Evolutionary conservation across 306 rosid genomes (phyloP), one percentile per base, ranked within the genome.

Genomic region (Glycine tomentella): DNA sequence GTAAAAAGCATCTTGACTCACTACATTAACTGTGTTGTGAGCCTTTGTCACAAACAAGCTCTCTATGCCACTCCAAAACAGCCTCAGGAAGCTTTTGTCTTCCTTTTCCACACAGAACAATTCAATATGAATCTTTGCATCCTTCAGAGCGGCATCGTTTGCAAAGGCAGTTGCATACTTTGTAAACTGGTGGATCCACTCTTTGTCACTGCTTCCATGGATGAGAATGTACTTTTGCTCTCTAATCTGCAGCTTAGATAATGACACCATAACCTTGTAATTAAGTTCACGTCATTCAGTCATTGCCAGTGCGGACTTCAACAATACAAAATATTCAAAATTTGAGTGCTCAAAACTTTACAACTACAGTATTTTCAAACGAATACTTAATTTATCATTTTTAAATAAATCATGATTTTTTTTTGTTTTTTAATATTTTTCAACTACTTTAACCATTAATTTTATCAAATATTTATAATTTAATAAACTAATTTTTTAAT

Each of bases 161-260:
- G 73, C 67, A 7, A 93, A 31, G 7, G 69, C 72, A 1, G 66
- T 84, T 0, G 81, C 93, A 31, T 74, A 85, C 72, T 86, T 88
- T 0, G 84, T 86, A 70, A 93, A 90, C 42, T 87, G 82, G 16
- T 91, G 89, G 48, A 93, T 69, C 96, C 93, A 91, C 0, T 78
- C 87, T 6, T 81, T 79, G 85, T 86, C 90, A 2, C 84, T 70
- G 4, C 97, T 94, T 13, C 97, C 97, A 14, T 90, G 90, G 72
- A 90, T 87, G 81, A 93, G 78, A 9, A 91, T 90, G 62, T 78
- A 82, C 62, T 82, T 93, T 0, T 84, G 74, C 83, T 91, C 87
- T 49, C 79, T 87, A 0, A 87, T 51, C 97, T 93, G 88, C 51
- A 34, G 8, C 8, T 45, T 3, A 72, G 16, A 44, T 3, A 40